A percentile compares a stretch with the other conserved stretches of the same genome.
Evolutionary conservation across 2,329 filamentous ascomycete species (phyloP).

Genomic region (Endothia cerciana): DNA sequence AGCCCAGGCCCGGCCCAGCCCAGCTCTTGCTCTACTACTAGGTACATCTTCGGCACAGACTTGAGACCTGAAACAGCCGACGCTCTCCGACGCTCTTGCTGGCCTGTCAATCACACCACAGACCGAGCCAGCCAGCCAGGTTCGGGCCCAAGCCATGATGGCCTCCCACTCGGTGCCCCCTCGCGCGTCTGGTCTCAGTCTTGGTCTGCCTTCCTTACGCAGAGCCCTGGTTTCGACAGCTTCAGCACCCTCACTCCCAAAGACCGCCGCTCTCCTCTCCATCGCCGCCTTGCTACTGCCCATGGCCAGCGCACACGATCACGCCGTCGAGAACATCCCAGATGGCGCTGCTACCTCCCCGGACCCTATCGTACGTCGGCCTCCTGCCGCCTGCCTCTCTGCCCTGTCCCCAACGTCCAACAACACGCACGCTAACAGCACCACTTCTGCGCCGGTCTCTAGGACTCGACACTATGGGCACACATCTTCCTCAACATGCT

Average conservation of each 20-base stretch:
- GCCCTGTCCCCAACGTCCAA: not conserved
- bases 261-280: constrained; percentile 20
- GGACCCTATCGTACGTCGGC: constrained; percentile 69
- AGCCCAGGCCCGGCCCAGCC: not conserved
- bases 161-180: constrained; percentile 9
- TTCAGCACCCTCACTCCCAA: not conserved
- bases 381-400: not conserved
- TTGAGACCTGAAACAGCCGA: constrained; percentile 9
- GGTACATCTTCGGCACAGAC: not conserved
- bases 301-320: constrained; percentile 49
- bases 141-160: not conserved
- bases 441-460: constrained; percentile 12
- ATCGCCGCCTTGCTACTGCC: constrained; percentile 22
- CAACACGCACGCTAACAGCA: not conserved
- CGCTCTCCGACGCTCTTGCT: not conserved
- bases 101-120: not conserved
- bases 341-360: constrained; percentile 71
- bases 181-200: not conserved
- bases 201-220: not conserved
- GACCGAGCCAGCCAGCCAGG: not conserved
- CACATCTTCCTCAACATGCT: constrained; percentile 89
- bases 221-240: not conserved
- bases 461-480: constrained; percentile 87
- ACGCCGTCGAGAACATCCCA: constrained; percentile 60
- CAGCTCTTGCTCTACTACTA: not conserved